Evolutionary conservation across 2,329 filamentous ascomycete species (phyloP).

Genomic region (Pseudocercospora musae): DNA sequence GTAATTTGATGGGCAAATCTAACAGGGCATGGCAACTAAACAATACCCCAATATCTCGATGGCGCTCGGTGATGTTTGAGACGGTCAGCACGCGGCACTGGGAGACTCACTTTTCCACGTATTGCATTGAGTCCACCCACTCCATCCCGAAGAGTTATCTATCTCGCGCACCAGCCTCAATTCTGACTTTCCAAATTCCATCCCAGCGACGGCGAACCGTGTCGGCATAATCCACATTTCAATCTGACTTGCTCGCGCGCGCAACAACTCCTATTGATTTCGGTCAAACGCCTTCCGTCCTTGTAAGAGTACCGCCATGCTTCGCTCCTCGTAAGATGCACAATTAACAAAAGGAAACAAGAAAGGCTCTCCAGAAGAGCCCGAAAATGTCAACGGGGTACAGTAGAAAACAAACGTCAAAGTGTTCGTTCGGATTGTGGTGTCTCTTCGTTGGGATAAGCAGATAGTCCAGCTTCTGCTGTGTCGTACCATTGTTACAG

Average conservation of each 20-base stretch:
- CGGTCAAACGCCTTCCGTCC: not conserved
- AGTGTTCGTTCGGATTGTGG: not conserved
- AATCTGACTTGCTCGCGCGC: not conserved
- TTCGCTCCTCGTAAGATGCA: not conserved
- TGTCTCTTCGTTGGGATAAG: not conserved
- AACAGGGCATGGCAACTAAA: no score
- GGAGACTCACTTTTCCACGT: not conserved
- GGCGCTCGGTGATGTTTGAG: not conserved
- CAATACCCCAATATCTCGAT: not conserved
- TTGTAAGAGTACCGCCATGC: not conserved
- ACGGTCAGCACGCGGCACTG: not conserved
- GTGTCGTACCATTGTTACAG: conserved; percentile 50
- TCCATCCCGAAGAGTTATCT: not conserved
- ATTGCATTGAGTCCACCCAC: not conserved
- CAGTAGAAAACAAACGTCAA: not conserved
- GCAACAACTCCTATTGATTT: not conserved
- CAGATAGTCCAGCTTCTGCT: conserved; percentile 1
- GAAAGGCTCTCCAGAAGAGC: not conserved
- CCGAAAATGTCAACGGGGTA: not conserved
- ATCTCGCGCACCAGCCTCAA: not conserved
- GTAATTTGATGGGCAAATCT: no score
- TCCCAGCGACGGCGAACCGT: not conserved
- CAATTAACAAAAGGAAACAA: not conserved
- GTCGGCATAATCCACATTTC: not conserved
- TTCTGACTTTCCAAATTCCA: not conserved